Evolutionary conservation across 1,284 basidiomycete genomes (phyloP).

Genomic region (Ustilago tritici): DNA sequence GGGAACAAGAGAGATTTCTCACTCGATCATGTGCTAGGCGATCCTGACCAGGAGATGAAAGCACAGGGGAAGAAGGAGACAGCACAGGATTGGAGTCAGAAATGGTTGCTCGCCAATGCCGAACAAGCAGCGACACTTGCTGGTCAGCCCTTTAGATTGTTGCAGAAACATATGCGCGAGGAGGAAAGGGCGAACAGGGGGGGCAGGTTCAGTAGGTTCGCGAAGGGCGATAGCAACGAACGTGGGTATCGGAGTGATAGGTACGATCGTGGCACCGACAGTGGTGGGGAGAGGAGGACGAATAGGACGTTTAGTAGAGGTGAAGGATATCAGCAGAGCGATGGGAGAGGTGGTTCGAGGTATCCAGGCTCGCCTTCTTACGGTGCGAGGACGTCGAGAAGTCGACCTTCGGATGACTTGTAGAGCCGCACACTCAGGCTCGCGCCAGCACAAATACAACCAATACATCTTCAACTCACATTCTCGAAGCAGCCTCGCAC

Average conservation of each 20-base stretch:
- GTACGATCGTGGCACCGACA: background rate
- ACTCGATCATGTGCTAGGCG: background rate
- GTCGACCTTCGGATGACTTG: background rate
- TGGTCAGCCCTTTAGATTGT: slow-evolving; percentile 25
- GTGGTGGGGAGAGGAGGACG: background rate
- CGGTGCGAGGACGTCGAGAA: background rate
- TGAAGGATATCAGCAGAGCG: background rate
- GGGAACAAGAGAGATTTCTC: background rate
- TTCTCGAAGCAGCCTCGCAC: background rate
- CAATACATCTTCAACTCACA: background rate
- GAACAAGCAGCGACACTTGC: slow-evolving; percentile 29
- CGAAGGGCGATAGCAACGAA: background rate
- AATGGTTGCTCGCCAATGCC: slow-evolving; percentile 29
- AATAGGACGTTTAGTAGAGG: background rate
- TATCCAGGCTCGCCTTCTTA: background rate
- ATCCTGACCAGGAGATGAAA: background rate
- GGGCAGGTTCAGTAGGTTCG: background rate
- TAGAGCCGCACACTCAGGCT: background rate
- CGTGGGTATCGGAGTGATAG: background rate
- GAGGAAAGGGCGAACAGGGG: background rate
- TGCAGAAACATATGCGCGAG: background rate
- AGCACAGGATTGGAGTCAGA: slow-evolving; percentile 23
- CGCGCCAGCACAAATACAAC: background rate
- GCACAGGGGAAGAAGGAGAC: background rate
- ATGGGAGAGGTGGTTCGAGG: background rate